Evolutionary conservation across 495 filamentous ascomycete genomes (phyloP), one percentile per base, ranked within the genome.

Genomic region (Baudoinia panamericana): DNA sequence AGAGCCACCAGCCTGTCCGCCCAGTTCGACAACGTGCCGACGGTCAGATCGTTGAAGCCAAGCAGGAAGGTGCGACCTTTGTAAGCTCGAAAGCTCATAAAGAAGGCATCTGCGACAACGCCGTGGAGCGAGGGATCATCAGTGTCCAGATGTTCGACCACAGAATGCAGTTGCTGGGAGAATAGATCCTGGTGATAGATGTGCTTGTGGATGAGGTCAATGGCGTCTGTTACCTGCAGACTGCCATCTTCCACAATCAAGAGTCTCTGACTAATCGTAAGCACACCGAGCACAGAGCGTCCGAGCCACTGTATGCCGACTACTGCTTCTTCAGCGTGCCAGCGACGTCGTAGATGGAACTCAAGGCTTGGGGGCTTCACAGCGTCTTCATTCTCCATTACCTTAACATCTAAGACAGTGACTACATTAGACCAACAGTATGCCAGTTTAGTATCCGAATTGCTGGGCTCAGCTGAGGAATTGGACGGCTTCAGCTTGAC

Each of bases 401-500:
- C 80, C 26, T 84, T 76, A 16, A 95, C 71, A 41, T 99, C 92
- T 18, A 96, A 56, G 15, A 96, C 78, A 0, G 88, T 95, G 42
- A 99, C 64, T 21, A 96, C 74, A 53, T 94, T 94, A 9, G 87
- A 95, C 92, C 90, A 99, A 55, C 84, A 93, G 60, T 96, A 99
- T 1, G 83, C 86, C n/a, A 99, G 68, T 56, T 95, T 96, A 30
- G 80, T 76, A 53, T 75, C 75, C 12, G 82, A 84, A 24, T 62
- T 55, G 1, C 63, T 63, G 30, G 67, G 63, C 1, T 64, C 66
- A 0, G 55, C 59, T 23, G 64, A 60, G 21, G 56, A 57, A 34
- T 81, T 76, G 28, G 74, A 70, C 18, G 75, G 72, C 59, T 95
- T 97, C 27, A 96, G 63, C 51, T 82, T 90, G 36, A 95, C 90